Percentiles rank a stretch among this genome's conserved stretches.
These are phyloP conservation scores for Peronospora tabacina DNA, from an alignment of 352 stramenopile species.

Conservation along the genomic window DNA sequence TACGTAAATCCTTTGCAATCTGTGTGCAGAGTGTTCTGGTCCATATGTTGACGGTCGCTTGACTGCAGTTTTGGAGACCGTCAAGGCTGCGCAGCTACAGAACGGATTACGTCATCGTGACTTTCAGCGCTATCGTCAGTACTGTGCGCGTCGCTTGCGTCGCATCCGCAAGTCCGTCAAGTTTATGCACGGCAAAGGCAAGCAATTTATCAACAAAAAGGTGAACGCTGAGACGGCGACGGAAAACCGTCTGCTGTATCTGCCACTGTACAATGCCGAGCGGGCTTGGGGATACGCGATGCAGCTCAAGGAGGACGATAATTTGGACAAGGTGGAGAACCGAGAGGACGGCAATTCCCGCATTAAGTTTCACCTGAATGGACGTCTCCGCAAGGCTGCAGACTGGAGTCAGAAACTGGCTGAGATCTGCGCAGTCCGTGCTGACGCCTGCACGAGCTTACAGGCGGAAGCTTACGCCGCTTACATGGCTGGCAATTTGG, in stretches of 20 bases:
- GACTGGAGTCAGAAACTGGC: constrained; percentile 83
- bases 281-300: constrained; percentile 88
- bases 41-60: not conserved
- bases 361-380: constrained; percentile 86
- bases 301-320: constrained; percentile 88
- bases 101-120: constrained; percentile 87
- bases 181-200: constrained; percentile 85
- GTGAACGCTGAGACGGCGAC: constrained; percentile 71
- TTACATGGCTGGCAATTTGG: constrained; percentile 84
- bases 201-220: constrained; percentile 76
- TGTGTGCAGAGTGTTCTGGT: not conserved
- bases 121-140: constrained; percentile 89
- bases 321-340: constrained; percentile 79
- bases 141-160: constrained; percentile 80
- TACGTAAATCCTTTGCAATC: constrained; percentile 14
- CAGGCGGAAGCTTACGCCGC: constrained; percentile 84
- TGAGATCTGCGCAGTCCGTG: constrained; percentile 61
- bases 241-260: constrained; percentile 69
- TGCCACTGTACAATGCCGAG: constrained; percentile 87
- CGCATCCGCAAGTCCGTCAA: constrained; percentile 85
- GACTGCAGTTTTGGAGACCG: constrained; percentile 66
- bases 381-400: constrained; percentile 78
- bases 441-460: constrained; percentile 82
- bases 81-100: constrained; percentile 85
- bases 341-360: constrained; percentile 79